Percentiles rank a stretch among this genome's conserved stretches.
These are phyloP conservation scores for Aschersonia sp. DNA, from an alignment of 2,329 filamentous ascomycete genomes.

Conservation along the genomic window DNA sequence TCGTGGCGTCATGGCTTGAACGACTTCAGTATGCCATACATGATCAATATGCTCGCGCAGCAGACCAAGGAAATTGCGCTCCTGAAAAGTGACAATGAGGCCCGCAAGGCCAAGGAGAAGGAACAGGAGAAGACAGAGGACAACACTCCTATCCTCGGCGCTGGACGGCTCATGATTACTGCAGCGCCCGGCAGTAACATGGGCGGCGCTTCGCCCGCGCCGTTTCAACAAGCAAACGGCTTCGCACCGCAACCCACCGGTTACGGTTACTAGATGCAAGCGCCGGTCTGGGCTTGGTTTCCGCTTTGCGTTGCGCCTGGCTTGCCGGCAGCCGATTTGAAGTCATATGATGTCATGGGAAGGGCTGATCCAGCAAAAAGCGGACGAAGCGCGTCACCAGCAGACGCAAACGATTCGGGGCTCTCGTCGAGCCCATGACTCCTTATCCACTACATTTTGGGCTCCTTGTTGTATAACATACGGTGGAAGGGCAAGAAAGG, in stretches of 20 bases:
- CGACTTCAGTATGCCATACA: conserved; percentile 99
- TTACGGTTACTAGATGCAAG: conserved; percentile 41
- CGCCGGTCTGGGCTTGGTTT: conserved; percentile 13
- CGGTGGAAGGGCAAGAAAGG: background rate
- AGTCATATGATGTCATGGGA: background rate
- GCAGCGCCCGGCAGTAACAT: conserved; percentile 56
- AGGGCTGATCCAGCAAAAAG: background rate
- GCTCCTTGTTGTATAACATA: no score
- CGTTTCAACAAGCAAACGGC: conserved; percentile 68
- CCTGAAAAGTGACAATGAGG: conserved; percentile 92
- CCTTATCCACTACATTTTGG: background rate
- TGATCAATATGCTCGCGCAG: conserved; percentile 95
- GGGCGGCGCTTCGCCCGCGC: conserved; percentile 42
- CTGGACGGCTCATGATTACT: conserved; percentile 84
- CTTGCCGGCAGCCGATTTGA: background rate
- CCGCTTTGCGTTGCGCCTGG: conserved; percentile 2
- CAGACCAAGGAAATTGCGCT: conserved; percentile 73
- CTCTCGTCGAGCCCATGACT: conserved; percentile 11
- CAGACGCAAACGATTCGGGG: conserved; percentile 7
- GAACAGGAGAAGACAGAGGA: conserved; percentile 75
- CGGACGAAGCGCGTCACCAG: background rate
- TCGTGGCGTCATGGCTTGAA: conserved; percentile 91
- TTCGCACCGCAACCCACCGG: conserved; percentile 82
- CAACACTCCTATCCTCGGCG: conserved; percentile 83
- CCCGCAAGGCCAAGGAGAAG: conserved; percentile 64